Evolutionary conservation across 352 stramenopile species (phyloP), one percentile per base, ranked within the genome.

Genomic region (Phytophthora aleatoria): DNA sequence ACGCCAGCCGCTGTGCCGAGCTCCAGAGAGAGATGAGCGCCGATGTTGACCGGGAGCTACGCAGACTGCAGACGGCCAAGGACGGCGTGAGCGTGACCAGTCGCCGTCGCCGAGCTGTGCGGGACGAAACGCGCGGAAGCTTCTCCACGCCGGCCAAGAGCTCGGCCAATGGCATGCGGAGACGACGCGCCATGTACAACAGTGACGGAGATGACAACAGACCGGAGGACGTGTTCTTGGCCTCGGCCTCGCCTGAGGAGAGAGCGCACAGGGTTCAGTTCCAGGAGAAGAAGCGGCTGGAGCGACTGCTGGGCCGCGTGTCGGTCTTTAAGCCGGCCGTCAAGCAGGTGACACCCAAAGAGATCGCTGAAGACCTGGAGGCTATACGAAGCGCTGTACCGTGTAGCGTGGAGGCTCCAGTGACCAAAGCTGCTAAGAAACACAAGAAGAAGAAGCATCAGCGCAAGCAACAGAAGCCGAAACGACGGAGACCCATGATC

Each of bases 71-170:
- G 58, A 84, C 73, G 28, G 73, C 82, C 27, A 81, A 85, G 45
- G 79, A 89, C 33, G 82, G 77, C 16, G 82, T 91, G 27, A 86
- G 79, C 12, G 79, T 91, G 27, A 89, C 81, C 61, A 85, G 82
- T 69, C 74, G 82, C 24, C 76, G 82, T 7, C 77, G 82, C 5
- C 65, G 72, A 41, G 64, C 63, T 3, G 61, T 72, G 28, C 62
- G 57, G 36, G 70, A 73, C 43, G 62, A 71, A n/a, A 64, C 48
- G 9, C 38, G 50, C 30, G 26, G 41, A 43, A 42, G 48, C 26
- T 62, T 61, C 39, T 67, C 48, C 8, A 58, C 62, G 11, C 56
- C 61, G 10, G 53, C 45, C 48, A 75, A 55, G 38, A 68, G 41
- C 24, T 20, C 67, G 8, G 41, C 44, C 30, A 74, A 53, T 31